Percentiles rank a stretch among this genome's conserved stretches.
Conservation (phyloP, 2,329 filamentous ascomycete species). For the Hymenoscyphus linearis region DNA sequence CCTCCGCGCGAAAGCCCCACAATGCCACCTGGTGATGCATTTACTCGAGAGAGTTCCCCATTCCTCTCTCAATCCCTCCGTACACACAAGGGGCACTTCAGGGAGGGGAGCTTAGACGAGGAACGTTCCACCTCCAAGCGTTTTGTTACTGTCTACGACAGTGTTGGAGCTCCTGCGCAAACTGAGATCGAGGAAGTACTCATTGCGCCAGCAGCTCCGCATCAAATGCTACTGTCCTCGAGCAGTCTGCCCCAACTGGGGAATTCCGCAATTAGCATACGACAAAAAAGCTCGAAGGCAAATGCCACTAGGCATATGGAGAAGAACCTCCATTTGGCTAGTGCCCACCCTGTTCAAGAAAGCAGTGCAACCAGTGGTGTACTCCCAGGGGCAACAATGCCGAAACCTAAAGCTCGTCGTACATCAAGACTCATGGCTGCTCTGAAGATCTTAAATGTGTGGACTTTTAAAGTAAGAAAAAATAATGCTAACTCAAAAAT, state of each 20-base stretch:
- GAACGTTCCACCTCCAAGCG: not conserved
- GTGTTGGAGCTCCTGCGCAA: not conserved
- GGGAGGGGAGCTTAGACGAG: constrained; percentile 2
- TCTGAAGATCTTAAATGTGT: constrained; percentile 2
- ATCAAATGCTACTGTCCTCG: not conserved
- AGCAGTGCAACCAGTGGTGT: constrained; percentile 5
- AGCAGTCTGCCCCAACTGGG: not conserved
- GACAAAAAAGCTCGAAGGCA: not conserved
- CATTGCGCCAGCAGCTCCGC: not conserved
- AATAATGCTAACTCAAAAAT: constrained; percentile 17
- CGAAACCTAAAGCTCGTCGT: constrained; percentile 1
- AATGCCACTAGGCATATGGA: not conserved
- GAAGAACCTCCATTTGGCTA: not conserved
- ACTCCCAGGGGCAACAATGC: constrained; percentile 2
- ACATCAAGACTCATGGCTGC: constrained; percentile 5
- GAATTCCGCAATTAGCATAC: not conserved
- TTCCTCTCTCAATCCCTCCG: constrained; percentile 5
- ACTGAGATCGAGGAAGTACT: constrained; percentile 1
- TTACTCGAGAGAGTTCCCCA: not conserved
- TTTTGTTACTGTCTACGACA: not conserved
- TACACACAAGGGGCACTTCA: not conserved
- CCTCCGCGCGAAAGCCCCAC: not conserved
- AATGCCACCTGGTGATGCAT: not conserved
- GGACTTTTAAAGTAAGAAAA: constrained; percentile 1
- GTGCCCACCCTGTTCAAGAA: not conserved